These are phyloP conservation scores for Mycena sp. DNA, from an alignment of 1,284 basidiomycete genomes.

Conservation along the genomic window DNA sequence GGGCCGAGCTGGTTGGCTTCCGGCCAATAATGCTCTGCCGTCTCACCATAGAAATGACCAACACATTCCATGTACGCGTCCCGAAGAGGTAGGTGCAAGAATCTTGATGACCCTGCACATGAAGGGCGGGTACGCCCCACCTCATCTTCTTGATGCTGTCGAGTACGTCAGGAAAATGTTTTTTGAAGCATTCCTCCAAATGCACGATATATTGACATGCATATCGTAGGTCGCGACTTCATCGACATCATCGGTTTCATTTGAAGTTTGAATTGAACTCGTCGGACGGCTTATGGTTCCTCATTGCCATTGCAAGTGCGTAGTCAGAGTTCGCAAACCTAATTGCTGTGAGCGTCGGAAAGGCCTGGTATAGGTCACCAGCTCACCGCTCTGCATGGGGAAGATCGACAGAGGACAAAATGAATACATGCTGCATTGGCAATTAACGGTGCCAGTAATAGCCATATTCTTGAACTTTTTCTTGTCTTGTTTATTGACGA, in stretches of 20 bases:
- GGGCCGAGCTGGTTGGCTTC: conserved; percentile 34
- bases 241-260: conserved; percentile 14
- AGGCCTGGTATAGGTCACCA: too few species aligned
- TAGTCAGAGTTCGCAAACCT: conserved; percentile 1
- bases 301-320: not conserved
- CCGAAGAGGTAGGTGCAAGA: conserved; percentile 29
- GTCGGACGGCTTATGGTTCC: not conserved
- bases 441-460: too few species aligned
- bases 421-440: conserved; percentile 39
- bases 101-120: conserved; percentile 8
- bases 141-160: not conserved
- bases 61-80: conserved; percentile 29
- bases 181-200: conserved; percentile 4
- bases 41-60: conserved; percentile 39
- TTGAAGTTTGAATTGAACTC: not conserved
- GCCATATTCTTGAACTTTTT: too few species aligned
- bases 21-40: conserved; percentile 35
- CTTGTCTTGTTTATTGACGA: too few species aligned
- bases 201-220: conserved; percentile 15
- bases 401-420: conserved; percentile 31
- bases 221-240: conserved; percentile 12
- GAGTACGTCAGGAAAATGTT: not conserved
- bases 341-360: not conserved
- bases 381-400: conserved; percentile 11
- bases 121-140: conserved; percentile 18